Percentiles rank a stretch among this genome's conserved stretches.
These are phyloP conservation scores for Decorospora gaudefroyi DNA, from an alignment of 2,329 filamentous ascomycete genomes.

Conservation along the genomic window DNA sequence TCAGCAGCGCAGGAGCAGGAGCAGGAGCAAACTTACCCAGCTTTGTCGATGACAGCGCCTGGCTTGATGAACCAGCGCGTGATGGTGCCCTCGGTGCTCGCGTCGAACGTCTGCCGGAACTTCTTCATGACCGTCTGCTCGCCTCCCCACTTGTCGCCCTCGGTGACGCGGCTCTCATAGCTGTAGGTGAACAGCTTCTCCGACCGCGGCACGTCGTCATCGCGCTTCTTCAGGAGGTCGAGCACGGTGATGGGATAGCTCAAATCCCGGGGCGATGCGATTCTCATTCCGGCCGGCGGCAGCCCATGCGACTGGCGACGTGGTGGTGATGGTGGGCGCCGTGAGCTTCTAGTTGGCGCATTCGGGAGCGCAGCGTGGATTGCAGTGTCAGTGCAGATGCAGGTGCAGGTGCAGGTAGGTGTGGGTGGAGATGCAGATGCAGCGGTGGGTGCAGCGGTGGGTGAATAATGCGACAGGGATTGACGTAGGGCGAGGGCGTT, in stretches of 20 bases:
- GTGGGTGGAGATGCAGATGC: not conserved
- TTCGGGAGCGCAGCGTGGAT: constrained; percentile 27
- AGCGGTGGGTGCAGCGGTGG: constrained; percentile 3
- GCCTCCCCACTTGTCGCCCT: constrained; percentile 73
- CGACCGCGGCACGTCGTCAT: constrained; percentile 75
- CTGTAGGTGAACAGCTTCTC: constrained; percentile 84
- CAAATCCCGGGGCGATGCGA: constrained; percentile 59
- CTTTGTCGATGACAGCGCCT: constrained; percentile 64
- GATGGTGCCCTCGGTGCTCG: constrained; percentile 79
- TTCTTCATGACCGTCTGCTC: constrained; percentile 69
- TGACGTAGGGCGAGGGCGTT: constrained; percentile 26
- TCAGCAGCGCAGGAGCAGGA: constrained; percentile 11
- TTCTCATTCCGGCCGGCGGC: constrained; percentile 51
- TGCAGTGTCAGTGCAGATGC: not conserved
- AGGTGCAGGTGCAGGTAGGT: constrained; percentile 2
- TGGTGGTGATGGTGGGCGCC: constrained; percentile 30
- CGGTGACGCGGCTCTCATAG: constrained; percentile 73
- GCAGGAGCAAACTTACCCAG: constrained; percentile 44
- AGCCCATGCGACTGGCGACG: constrained; percentile 38
- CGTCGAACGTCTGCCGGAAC: constrained; percentile 79
- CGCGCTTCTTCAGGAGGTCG: constrained; percentile 75
- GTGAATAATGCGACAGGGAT: constrained; percentile 14
- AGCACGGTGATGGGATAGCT: constrained; percentile 94
- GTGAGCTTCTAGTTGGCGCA: constrained; percentile 39
- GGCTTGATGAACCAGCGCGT: constrained; percentile 73